phyloP scores from a whole-genome alignment of 106 monocot genomes.

The Dendrobium officinale region DNA sequence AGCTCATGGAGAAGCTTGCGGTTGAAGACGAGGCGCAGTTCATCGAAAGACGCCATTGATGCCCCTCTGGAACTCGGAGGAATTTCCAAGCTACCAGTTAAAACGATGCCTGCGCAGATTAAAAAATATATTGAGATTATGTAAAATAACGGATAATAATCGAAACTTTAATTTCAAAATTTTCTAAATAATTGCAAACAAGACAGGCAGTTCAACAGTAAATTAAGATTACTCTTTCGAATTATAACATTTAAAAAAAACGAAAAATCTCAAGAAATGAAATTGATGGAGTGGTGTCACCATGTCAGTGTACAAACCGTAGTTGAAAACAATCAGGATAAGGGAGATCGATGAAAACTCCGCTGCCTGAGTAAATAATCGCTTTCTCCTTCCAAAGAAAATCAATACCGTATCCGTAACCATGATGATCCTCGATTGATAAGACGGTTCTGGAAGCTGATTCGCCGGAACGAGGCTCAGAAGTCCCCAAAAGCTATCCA shows the following conservation, averaged over 20 bases:
- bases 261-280: background rate
- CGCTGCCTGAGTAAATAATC: background rate
- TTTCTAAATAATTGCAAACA: too few relatives aligned
- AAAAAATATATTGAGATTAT: background rate
- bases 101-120: background rate
- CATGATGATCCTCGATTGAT: background rate
- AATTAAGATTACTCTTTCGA: too few relatives aligned
- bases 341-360: background rate
- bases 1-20: constrained; percentile 4
- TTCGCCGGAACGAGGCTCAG: background rate
- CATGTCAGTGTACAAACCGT: background rate
- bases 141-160: background rate
- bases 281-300: background rate
- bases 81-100: background rate
- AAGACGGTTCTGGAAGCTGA: background rate
- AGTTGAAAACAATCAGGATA: background rate
- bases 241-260: background rate
- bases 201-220: too few relatives aligned
- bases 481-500: background rate
- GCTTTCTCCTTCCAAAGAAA: background rate
- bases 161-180: too few relatives aligned
- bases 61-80: background rate
- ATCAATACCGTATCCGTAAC: background rate
- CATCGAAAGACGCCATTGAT: background rate
- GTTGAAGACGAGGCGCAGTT: background rate